Conservation (phyloP, 2,329 filamentous ascomycete species). For the Paramyrothecium roridum region DNA sequence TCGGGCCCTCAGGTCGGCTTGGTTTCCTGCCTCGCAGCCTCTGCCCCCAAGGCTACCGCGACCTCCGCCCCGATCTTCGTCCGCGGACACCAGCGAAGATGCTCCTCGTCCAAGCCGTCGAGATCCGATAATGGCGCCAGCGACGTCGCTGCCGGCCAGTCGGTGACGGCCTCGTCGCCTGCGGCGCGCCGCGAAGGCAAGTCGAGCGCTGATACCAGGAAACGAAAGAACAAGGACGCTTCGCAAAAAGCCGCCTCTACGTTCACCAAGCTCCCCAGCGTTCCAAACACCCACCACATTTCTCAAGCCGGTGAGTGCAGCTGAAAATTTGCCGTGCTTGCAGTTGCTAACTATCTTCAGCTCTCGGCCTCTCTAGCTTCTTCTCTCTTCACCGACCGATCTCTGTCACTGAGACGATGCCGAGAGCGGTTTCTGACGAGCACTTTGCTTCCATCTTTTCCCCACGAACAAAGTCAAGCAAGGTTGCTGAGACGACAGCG, state of each 20-base stretch:
- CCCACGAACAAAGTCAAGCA: conserved; percentile 43
- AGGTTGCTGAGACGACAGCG: conserved; percentile 61
- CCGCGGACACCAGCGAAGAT: conserved; percentile 49
- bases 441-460: conserved; percentile 85
- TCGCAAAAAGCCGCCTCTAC: conserved; percentile 37
- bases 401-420: conserved; percentile 80
- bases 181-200: conserved; percentile 39
- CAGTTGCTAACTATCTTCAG: conserved; percentile 40
- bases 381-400: conserved; percentile 96
- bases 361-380: conserved; percentile 85
- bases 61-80: conserved; percentile 30
- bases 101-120: conserved; percentile 61
- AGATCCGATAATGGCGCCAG: conserved; percentile 55
- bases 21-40: conserved; percentile 38
- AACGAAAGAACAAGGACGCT: conserved; percentile 55
- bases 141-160: conserved; percentile 45
- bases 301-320: conserved; percentile 57
- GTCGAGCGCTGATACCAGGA: conserved; percentile 49
- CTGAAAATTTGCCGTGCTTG: neutral
- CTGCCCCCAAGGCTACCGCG: conserved; percentile 35
- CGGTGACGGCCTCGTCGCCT: conserved; percentile 44
- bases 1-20: conserved; percentile 41
- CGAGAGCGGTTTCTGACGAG: conserved; percentile 65
- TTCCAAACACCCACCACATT: conserved; percentile 72
- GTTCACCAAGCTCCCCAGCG: conserved; percentile 63